phyloP scores from a whole-genome alignment of 75 land plant genomes.

The Chamaecyparis obtusa region DNA sequence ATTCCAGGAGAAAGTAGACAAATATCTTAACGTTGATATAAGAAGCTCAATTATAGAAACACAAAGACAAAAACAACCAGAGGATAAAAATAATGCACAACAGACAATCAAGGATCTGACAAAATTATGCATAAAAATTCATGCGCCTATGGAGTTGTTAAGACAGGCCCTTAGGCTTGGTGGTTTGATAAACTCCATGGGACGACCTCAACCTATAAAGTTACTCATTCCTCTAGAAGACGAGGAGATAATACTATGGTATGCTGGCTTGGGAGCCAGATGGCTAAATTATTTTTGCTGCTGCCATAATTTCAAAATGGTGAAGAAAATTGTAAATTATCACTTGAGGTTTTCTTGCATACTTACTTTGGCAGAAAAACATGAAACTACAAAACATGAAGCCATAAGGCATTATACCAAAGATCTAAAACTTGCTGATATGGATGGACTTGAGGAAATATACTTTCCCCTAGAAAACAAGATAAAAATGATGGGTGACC shows the following conservation, averaged over 20 bases:
- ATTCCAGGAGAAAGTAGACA: slow-evolving; percentile 58
- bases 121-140: slow-evolving; percentile 50
- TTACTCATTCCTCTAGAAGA: slow-evolving; percentile 68
- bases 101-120: slow-evolving; percentile 56
- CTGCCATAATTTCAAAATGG: slow-evolving; percentile 65
- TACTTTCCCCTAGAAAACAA: slow-evolving; percentile 56
- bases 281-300: slow-evolving; percentile 74
- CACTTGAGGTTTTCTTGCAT: slow-evolving; percentile 81
- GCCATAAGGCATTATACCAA: slow-evolving; percentile 70
- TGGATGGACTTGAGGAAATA: slow-evolving; percentile 36
- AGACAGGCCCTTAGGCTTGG: slow-evolving; percentile 50
- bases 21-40: slow-evolving; percentile 41
- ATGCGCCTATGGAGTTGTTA: slow-evolving; percentile 53
- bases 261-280: slow-evolving; percentile 65
- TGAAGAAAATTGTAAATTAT: slow-evolving; percentile 72
- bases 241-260: slow-evolving; percentile 73
- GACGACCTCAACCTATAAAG: slow-evolving; percentile 69
- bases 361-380: slow-evolving; percentile 78
- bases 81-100: slow-evolving; percentile 38
- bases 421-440: slow-evolving; percentile 52
- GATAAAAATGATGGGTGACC: slow-evolving; percentile 62
- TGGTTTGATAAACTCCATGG: slow-evolving; percentile 68
- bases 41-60: slow-evolving; percentile 26
- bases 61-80: slow-evolving; percentile 31
- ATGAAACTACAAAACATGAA: slow-evolving; percentile 64